Percentiles rank a stretch among this genome's conserved stretches.
phyloP scores from a whole-genome alignment of 805 yeast species.

The Saccharomyces mikatae region DNA sequence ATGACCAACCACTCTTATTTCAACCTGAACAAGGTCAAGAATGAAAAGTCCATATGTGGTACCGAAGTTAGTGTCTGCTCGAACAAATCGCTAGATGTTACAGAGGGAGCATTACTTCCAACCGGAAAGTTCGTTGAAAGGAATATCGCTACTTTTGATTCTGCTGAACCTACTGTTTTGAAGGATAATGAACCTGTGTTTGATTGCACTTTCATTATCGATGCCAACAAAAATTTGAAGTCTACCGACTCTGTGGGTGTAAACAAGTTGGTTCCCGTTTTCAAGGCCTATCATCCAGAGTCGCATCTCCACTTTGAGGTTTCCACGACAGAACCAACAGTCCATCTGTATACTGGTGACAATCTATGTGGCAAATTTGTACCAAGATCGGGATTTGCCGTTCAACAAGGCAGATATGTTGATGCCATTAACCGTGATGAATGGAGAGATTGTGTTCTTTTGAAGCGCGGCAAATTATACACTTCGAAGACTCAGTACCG shows the following conservation, averaged over 20 bases:
- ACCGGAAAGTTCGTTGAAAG: slow-evolving; percentile 38
- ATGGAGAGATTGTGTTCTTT: slow-evolving; percentile 43
- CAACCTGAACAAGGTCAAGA: slow-evolving; percentile 35
- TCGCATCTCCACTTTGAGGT: slow-evolving; percentile 37
- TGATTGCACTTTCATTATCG: slow-evolving; percentile 43
- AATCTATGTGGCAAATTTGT: slow-evolving; percentile 33
- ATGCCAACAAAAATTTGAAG: slow-evolving; percentile 15
- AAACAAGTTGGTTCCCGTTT: slow-evolving; percentile 30
- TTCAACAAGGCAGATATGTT: slow-evolving; percentile 53
- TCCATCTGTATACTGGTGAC: slow-evolving; percentile 60
- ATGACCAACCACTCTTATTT: slow-evolving; percentile 60
- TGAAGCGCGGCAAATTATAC: slow-evolving; percentile 43
- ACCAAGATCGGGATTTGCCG: slow-evolving; percentile 47
- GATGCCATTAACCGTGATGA: slow-evolving; percentile 42
- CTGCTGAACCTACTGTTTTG: slow-evolving; percentile 22
- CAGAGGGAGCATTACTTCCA: slow-evolving; percentile 31
- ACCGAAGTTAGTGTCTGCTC: slow-evolving; percentile 35
- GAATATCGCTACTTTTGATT: slow-evolving; percentile 21
- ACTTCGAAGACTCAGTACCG: slow-evolving; percentile 35
- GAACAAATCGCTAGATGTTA: slow-evolving; percentile 37
- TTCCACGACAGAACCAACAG: slow-evolving; percentile 57
- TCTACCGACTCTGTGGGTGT: slow-evolving; percentile 41
- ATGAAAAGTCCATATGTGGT: slow-evolving; percentile 29
- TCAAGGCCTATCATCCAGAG: slow-evolving; percentile 40
- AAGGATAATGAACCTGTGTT: slow-evolving; percentile 29